Percentiles rank a stretch among this genome's conserved stretches.
phyloP scores from a whole-genome alignment of 768 basidiomycete species.

The Russula earlei region DNA sequence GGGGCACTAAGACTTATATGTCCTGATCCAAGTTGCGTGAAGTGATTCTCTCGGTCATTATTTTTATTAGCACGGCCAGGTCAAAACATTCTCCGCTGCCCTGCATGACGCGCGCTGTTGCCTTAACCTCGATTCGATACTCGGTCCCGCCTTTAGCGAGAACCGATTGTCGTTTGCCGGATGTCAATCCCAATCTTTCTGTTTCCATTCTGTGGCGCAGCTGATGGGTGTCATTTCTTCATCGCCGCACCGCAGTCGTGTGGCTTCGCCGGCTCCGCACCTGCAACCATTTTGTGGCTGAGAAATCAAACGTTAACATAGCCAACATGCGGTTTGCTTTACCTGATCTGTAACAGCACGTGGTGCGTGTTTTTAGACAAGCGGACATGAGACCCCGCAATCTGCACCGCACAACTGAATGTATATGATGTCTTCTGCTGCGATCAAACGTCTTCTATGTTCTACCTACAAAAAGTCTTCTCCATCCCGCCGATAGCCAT shows the following conservation, averaged over 20 bases:
- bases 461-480: too few species aligned
- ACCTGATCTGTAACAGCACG: not conserved
- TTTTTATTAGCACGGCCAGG: slow-evolving; percentile 6
- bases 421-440: not conserved
- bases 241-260: not conserved
- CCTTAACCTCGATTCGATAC: slow-evolving; percentile 7
- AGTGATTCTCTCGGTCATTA: not conserved
- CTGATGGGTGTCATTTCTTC: not conserved
- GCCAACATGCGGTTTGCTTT: not conserved
- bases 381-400: not conserved
- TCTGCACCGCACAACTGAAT: not conserved
- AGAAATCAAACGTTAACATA: not conserved
- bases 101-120: not conserved
- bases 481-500: too few species aligned
- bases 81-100: not conserved
- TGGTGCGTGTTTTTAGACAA: not conserved
- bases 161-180: not conserved
- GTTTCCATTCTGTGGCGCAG: not conserved
- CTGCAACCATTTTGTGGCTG: not conserved
- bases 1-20: not conserved
- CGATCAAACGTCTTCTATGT: not conserved
- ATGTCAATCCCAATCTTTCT: slow-evolving; percentile 6
- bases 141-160: slow-evolving; percentile 3
- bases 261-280: not conserved
- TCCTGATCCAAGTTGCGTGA: not conserved